phyloP scores from a whole-genome alignment of 306 rosid species.

The Delonix regia region DNA sequence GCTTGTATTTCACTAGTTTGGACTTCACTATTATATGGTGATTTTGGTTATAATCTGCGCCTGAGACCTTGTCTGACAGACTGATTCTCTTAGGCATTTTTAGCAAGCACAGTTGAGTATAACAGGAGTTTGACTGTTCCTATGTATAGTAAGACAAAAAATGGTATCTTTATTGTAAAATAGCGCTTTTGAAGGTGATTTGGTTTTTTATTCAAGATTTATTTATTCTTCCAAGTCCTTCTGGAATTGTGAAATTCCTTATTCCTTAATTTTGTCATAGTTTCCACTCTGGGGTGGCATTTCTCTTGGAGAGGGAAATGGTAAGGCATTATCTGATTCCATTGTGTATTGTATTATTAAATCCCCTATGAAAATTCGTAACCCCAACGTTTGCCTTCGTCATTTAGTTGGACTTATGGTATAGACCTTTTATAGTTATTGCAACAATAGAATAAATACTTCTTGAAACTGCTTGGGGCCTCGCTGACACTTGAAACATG shows the following conservation, averaged over 20 bases:
- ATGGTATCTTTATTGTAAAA: slow-evolving; percentile 42
- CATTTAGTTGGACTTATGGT: not conserved
- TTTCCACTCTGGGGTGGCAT: slow-evolving; percentile 14
- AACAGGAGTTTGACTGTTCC: slow-evolving; percentile 34
- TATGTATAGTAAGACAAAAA: slow-evolving; percentile 40
- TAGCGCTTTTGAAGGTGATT: slow-evolving; percentile 40
- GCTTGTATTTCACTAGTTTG: slow-evolving; percentile 29
- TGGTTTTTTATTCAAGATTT: slow-evolving; percentile 1
- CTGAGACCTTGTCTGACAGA: slow-evolving; percentile 15
- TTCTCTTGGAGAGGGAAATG: not conserved
- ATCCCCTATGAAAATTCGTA: not conserved
- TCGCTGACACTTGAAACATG: no score
- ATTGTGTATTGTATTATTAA: slow-evolving; percentile 30
- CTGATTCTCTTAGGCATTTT: slow-evolving; percentile 15
- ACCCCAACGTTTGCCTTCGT: not conserved
- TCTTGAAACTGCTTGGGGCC: not conserved
- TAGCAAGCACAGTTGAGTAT: slow-evolving; percentile 1
- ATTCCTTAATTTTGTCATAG: slow-evolving; percentile 8
- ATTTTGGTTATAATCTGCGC: slow-evolving; percentile 27
- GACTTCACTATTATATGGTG: slow-evolving; percentile 26
- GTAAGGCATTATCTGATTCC: slow-evolving; percentile 12
- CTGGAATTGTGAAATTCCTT: slow-evolving; percentile 33
- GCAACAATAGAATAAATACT: not conserved
- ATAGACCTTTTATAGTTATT: not conserved
- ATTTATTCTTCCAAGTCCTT: not conserved